A percentile compares a stretch with the other conserved stretches of the same genome.
Conservation (phyloP, 257 asterid genomes). For the Forsythia suspensa region DNA sequence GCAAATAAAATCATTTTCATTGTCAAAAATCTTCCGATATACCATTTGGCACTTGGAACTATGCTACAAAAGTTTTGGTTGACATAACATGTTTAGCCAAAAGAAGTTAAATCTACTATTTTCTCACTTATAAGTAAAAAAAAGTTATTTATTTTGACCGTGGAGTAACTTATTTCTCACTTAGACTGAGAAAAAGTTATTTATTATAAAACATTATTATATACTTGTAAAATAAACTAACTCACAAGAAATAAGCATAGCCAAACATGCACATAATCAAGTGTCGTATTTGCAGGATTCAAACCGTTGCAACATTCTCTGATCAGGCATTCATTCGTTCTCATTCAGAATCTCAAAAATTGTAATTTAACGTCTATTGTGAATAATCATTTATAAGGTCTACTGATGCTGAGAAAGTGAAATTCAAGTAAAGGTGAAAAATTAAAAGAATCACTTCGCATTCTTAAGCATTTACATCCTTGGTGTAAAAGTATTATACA, state of each 20-base stretch:
- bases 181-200: neutral
- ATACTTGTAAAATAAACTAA: no score
- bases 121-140: neutral
- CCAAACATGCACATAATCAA: neutral
- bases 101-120: neutral
- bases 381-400: neutral
- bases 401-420: neutral
- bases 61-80: neutral
- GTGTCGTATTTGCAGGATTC: neutral
- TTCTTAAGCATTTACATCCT: neutral
- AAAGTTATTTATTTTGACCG: neutral
- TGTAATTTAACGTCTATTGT: neutral
- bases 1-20: neutral
- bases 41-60: neutral
- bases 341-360: neutral
- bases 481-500: neutral
- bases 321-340: neutral
- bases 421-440: neutral
- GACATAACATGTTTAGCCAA: neutral
- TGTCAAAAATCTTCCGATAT: neutral
- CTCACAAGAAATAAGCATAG: neutral
- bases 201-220: no score
- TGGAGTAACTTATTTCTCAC: neutral
- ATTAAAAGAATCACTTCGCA: neutral
- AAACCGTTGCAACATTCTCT: neutral